Percentiles rank a stretch among this genome's conserved stretches.
Evolutionary conservation across 2,329 filamentous ascomycete genomes (phyloP).

Genomic region (Pseudogymnoascus verrucosus): DNA sequence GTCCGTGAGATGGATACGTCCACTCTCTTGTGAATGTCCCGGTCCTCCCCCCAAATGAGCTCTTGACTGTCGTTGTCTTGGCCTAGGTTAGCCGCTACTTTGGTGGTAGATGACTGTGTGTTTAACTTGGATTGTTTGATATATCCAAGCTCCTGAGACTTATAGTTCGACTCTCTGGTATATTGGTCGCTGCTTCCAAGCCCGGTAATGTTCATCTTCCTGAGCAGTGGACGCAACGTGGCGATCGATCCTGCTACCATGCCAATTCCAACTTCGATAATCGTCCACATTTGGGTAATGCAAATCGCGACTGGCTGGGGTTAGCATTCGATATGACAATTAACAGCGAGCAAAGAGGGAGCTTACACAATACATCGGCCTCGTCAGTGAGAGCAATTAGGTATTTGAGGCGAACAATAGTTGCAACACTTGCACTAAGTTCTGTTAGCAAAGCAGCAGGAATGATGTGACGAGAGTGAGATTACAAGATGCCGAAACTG

Average conservation of each 20-base stretch:
- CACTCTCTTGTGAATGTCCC: not conserved
- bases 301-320: conserved; percentile 32
- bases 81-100: not conserved
- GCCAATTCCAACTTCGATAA: conserved; percentile 49
- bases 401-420: conserved; percentile 38
- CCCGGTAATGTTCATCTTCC: conserved; percentile 19
- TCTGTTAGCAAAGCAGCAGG: not conserved
- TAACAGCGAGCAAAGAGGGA: not conserved
- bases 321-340: not conserved
- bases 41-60: not conserved
- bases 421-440: conserved; percentile 45
- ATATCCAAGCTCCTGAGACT: not conserved
- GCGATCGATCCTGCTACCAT: conserved; percentile 47
- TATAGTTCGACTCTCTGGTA: not conserved
- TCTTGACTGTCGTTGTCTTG: not conserved
- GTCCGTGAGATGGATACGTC: not conserved
- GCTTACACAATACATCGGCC: conserved; percentile 14
- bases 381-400: conserved; percentile 12
- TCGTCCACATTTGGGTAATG: conserved; percentile 47
- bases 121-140: not conserved
- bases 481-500: conserved; percentile 17
- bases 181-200: conserved; percentile 10
- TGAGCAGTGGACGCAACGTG: conserved; percentile 47
- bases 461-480: not conserved
- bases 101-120: not conserved